Percentiles rank a stretch among this genome's conserved stretches.
These are phyloP conservation scores for Saccharomycopsis lassenensis DNA, from an alignment of 805 yeast species.

Conservation along the genomic window DNA sequence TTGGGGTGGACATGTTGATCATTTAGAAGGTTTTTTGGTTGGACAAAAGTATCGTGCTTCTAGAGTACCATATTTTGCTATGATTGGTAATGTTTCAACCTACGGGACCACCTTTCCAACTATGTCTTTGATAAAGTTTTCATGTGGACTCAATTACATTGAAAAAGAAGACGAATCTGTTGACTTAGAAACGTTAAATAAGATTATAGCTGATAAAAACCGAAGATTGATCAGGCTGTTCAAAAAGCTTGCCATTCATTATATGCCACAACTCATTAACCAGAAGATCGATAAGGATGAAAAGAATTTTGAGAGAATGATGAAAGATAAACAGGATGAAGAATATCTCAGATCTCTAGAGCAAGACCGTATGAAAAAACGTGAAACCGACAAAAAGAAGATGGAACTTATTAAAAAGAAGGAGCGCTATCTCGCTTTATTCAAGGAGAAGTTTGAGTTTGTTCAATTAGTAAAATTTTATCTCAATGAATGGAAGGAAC, in stretches of 20 bases:
- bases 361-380: slow-evolving; percentile 43
- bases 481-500: slow-evolving; percentile 1
- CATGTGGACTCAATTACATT: slow-evolving; percentile 30
- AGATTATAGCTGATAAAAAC: no score
- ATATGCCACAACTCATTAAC: slow-evolving; percentile 47
- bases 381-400: slow-evolving; percentile 20
- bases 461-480: slow-evolving; percentile 1
- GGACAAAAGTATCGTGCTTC: slow-evolving; percentile 44
- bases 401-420: slow-evolving; percentile 9
- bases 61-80: slow-evolving; percentile 43
- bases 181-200: slow-evolving; percentile 4
- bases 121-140: slow-evolving; percentile 32
- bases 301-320: slow-evolving; percentile 41
- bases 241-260: slow-evolving; percentile 37
- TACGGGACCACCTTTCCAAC: slow-evolving; percentile 34
- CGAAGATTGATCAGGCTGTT: slow-evolving; percentile 29
- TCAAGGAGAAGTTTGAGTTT: slow-evolving; percentile 14
- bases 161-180: slow-evolving; percentile 19
- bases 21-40: slow-evolving; percentile 57
- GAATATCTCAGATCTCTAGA: slow-evolving; percentile 54
- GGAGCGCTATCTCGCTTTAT: slow-evolving; percentile 13
- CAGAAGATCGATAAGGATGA: slow-evolving; percentile 55
- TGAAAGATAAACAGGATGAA: slow-evolving; percentile 54
- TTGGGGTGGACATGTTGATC: slow-evolving; percentile 54
- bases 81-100: slow-evolving; percentile 41